Conservation (phyloP, 768 basidiomycete genomes). For the Hygrophorus pudorinus region DNA sequence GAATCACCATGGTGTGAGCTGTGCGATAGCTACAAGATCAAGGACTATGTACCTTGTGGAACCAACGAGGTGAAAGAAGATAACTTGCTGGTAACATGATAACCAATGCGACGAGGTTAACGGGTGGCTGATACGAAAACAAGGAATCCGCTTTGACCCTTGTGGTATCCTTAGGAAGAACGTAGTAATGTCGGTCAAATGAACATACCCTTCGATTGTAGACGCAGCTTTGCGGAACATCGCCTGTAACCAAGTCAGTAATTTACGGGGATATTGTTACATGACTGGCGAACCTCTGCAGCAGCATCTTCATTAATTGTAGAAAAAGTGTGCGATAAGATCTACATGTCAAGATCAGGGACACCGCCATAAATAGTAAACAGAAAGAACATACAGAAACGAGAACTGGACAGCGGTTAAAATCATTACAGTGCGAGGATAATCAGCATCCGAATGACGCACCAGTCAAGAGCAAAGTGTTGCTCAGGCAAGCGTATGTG, state of each 20-base stretch:
- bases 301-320: slow-evolving; percentile 88
- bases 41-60: slow-evolving; percentile 77
- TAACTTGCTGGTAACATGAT: slow-evolving; percentile 85
- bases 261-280: too few species aligned
- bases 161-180: slow-evolving; percentile 2
- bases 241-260: slow-evolving; percentile 58
- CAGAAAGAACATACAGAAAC: slow-evolving; percentile 54
- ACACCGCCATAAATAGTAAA: not conserved
- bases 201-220: slow-evolving; percentile 79
- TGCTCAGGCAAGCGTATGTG: slow-evolving; percentile 84
- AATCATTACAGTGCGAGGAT: slow-evolving; percentile 5
- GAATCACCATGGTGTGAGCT: slow-evolving; percentile 8
- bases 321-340: slow-evolving; percentile 91
- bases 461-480: slow-evolving; percentile 88
- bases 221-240: slow-evolving; percentile 94
- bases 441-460: slow-evolving; percentile 3
- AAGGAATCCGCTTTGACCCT: slow-evolving; percentile 85
- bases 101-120: slow-evolving; percentile 81
- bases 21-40: not conserved
- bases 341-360: slow-evolving; percentile 32
- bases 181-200: not conserved
- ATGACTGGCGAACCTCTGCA: slow-evolving; percentile 82
- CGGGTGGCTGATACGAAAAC: slow-evolving; percentile 90
- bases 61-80: slow-evolving; percentile 88
- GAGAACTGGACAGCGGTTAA: slow-evolving; percentile 38